These are phyloP conservation scores for Trypanosomatidae sp. DNA, from an alignment of 208 protist genomes.

Conservation along the genomic window DNA sequence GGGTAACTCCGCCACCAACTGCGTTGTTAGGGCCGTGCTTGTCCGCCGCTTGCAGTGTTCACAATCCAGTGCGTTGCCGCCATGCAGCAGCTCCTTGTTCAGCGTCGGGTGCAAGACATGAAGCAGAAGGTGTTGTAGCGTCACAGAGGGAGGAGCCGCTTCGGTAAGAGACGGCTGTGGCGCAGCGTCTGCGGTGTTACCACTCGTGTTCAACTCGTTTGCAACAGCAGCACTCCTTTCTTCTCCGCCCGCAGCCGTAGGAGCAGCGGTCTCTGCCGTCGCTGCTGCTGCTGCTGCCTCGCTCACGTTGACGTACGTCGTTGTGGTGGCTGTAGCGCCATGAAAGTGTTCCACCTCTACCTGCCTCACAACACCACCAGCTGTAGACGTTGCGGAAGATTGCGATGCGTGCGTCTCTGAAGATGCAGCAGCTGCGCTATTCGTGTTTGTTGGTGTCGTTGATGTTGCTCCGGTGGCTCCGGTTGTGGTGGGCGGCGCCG, in stretches of 20 bases:
- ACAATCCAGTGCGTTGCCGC: constrained; percentile 55
- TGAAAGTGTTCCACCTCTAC: constrained; percentile 21
- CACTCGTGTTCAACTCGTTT: no score
- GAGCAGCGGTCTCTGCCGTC: background rate
- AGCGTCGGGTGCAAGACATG: constrained; percentile 35
- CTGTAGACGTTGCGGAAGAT: background rate
- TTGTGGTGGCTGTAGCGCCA: constrained; percentile 19
- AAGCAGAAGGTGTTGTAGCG: constrained; percentile 51
- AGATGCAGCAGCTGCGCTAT: no score
- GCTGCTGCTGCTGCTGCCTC: background rate
- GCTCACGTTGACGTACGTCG: constrained; percentile 6
- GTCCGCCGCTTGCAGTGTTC: constrained; percentile 39
- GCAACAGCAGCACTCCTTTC: no score
- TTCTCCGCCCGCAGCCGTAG: background rate
- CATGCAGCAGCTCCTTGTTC: constrained; percentile 46
- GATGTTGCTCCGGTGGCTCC: no score
- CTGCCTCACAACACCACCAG: background rate
- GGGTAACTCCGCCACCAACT: constrained; percentile 26
- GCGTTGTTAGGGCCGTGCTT: constrained; percentile 34
- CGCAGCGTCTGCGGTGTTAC: no score
- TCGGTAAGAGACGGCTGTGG: no score
- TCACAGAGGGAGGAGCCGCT: no score
- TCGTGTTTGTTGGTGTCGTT: no score
- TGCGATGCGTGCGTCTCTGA: no score
- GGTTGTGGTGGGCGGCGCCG: background rate